Evolutionary conservation across 148 eudicot genomes (phyloP).

Genomic region (Oxyria digyna): DNA sequence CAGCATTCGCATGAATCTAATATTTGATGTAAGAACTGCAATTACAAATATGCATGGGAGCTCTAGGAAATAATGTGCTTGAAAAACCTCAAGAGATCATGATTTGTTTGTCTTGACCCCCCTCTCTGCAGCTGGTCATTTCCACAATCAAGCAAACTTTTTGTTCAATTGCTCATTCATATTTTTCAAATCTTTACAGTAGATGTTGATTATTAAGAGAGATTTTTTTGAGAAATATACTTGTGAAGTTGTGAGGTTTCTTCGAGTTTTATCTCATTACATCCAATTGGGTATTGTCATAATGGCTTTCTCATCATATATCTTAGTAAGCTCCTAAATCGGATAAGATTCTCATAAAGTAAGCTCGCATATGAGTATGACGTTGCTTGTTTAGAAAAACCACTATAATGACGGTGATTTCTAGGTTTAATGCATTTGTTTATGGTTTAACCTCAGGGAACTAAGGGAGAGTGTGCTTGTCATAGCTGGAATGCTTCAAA

Average conservation of each 20-base stretch:
- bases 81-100: not conserved
- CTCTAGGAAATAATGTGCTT: not conserved
- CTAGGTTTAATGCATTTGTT: slow-evolving; percentile 6
- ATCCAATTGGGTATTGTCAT: not conserved
- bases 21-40: not conserved
- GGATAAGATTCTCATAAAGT: not conserved
- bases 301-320: not conserved
- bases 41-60: not conserved
- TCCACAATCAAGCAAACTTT: not conserved
- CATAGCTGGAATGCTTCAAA: slow-evolving; percentile 77
- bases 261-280: not conserved
- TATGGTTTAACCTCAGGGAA: slow-evolving; percentile 42
- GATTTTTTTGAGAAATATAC: not conserved
- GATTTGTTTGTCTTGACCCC: not conserved
- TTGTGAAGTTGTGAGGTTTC: not conserved
- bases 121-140: not conserved
- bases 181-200: not conserved
- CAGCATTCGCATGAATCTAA: not conserved
- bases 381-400: not conserved
- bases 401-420: not conserved
- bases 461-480: slow-evolving; percentile 56
- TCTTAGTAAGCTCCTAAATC: not conserved
- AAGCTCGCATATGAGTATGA: not conserved
- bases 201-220: not conserved
- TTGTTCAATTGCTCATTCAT: not conserved